Evolutionary conservation across 352 stramenopile species (phyloP), one percentile per base, ranked within the genome.

Genomic region (Pythium insidiosum): DNA sequence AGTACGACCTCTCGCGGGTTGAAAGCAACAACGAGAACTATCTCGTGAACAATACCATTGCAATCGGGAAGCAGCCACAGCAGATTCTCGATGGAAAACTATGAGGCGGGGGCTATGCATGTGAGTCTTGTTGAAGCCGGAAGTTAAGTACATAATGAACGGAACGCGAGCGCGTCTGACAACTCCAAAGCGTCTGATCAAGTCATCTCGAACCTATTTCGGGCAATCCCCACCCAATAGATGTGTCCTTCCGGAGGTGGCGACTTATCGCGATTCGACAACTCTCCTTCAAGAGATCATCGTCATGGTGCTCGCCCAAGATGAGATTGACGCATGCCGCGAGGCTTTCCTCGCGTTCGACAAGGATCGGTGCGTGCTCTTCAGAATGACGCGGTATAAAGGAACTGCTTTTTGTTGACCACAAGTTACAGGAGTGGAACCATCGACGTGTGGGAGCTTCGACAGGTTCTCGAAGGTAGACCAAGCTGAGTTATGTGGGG

Each of bases 291-390:
- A n/a, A n/a, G n/a, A n/a, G n/a, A n/a, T n/a, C n/a, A n/a, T n/a
- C 28, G 51, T 29, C 25, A 91, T 91, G 79, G 75, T 89, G 52
- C 66, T 98, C 9, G 95, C 86, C 4, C 92, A 98, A 58, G 93
- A 98, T 43, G 93, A 98, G 71, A 98, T 98, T 46, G 93, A 98
- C 41, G 88, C 80, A 31, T 98, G 95, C 49, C 73, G 94, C 39
- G 92, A 98, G 57, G 94, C 94, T 1, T 99, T 99, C 63, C 63
- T 98, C 15, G 89, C 92, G 2, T 99, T 98, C 58, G 95, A 98
- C 57, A 98, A 98, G 59, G 95, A 98, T 59, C 63, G 76, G 79
- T 88, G 35, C 40, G 47, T 36, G 7, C 15, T 33, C 28, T 9
- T 15, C 9, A 13, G 9, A 9, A 13, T 15, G 28, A 33, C 9